A percentile compares a stretch with the other conserved stretches of the same genome.
phyloP scores from a whole-genome alignment of 257 asterid species.

The Solanum chilense region DNA sequence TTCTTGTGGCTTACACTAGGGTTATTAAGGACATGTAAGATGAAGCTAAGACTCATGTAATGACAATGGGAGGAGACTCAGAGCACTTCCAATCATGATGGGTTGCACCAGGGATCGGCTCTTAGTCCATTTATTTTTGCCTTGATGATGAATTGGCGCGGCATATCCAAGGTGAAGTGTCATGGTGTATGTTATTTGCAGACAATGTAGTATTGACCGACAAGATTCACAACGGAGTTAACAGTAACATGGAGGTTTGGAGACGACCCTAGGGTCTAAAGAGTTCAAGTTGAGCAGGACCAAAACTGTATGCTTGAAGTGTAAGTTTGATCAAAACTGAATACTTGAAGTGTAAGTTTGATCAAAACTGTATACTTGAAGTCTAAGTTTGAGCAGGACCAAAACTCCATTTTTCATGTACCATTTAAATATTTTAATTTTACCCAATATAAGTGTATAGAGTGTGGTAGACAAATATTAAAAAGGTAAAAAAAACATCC shows the following conservation, averaged over 20 bases:
- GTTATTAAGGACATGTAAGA: not conserved
- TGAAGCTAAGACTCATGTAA: not conserved
- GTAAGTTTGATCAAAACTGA: not conserved
- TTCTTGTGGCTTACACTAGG: not conserved
- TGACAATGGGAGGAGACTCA: not conserved
- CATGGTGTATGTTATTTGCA: not conserved
- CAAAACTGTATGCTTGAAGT: not conserved
- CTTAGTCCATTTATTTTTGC: not conserved
- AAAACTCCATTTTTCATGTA: not conserved
- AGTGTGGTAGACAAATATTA: not conserved
- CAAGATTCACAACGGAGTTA: not conserved
- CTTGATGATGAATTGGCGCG: not conserved
- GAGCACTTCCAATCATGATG: not conserved
- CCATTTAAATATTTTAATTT: not conserved
- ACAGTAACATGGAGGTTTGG: not conserved
- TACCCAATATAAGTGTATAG: not conserved
- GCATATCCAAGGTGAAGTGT: not conserved
- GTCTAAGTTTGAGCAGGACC: not conserved
- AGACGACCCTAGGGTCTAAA: not conserved
- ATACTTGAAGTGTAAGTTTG: not conserved
- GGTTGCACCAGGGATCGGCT: not conserved
- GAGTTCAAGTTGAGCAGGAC: not conserved
- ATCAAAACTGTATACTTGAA: not conserved
- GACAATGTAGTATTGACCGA: not conserved
- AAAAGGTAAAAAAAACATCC: not conserved